Evolutionary conservation across 1,139 yeast genomes (phyloP), one percentile per base, ranked within the genome.

Genomic region (Saccharomyces hybrid): DNA sequence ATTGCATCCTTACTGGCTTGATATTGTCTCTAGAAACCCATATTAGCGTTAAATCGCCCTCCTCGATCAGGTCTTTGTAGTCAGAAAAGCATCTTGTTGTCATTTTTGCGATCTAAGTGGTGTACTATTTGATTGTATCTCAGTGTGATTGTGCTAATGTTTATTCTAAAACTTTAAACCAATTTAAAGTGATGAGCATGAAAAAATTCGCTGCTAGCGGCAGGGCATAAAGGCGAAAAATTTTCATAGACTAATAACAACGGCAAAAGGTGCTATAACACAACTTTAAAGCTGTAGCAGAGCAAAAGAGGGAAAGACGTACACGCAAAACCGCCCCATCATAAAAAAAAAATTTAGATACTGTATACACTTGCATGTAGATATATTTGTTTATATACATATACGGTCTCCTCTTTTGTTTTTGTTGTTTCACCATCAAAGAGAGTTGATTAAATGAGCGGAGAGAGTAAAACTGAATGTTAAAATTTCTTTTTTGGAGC

Each of bases 21-120:
- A 89, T 80, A 60, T 84, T 80, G 41, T 83, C 85, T 63, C 99
- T 77, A 48, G 93, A 84, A 50, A 93, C 79, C 79, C 91, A 93
- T 0, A 89, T 91, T 27, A 93, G 78, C 2, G 88, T 96, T 26
- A 90, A 74, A 65, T 90, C 97, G 2, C 95, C 96, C 60, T 86
- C 95, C 63, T 84, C 85, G 49, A 93, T 84, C 23, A 66, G 57
- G 55, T 68, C 70, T 55, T 66, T 66, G 52, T 67, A 68, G 34
- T 61, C 65, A n/a, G 60, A 54, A 57, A 63, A 66, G 16, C 14
- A 16, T 14, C 6, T 34, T 6, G 46, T 5, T 32, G 16, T 30
- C 41, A 31, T 23, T 14, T 14, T 14, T 8, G 2, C 7, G 20
- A 9, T 16, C 20, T 32, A 2, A 8, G 49, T 9, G 27, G n/a